Evolutionary conservation across 192 early-diverging fungal genomes (phyloP), one percentile per base, ranked within the genome.

Genomic region (Powellomyces hirtus): DNA sequence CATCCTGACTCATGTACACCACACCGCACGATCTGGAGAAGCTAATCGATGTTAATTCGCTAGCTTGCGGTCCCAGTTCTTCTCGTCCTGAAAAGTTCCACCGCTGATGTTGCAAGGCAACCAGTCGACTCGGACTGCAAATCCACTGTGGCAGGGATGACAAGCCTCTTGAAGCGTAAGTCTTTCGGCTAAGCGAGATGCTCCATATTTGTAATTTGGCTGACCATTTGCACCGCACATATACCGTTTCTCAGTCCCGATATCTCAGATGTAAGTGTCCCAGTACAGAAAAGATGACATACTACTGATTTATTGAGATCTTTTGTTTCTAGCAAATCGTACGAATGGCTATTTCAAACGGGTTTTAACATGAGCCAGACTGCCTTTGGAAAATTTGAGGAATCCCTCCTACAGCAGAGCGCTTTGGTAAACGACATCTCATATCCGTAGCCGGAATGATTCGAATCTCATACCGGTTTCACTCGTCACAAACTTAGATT

Each of bases 401-500:
- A 30, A 24, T 38, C 53, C 6, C 38, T 35, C 35, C 40, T 35
- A 46, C n/a, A 13, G 44, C 35, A 33, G 6, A 66, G 33, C 51
- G 10, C 11, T 11, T 18, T 66, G 64, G 64, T 66, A 52, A n/a
- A n/a, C n/a, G n/a, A n/a, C n/a, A n/a, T n/a, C n/a, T n/a, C n/a
- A n/a, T n/a, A n/a, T n/a, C n/a, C n/a, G n/a, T n/a, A n/a, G n/a
- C n/a, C n/a, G n/a, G n/a, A n/a, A n/a, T n/a, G n/a, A n/a, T n/a
- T n/a, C n/a, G n/a, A n/a, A n/a, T n/a, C n/a, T n/a, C n/a, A n/a
- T n/a, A n/a, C n/a, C n/a, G n/a, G n/a, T n/a, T n/a, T n/a, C n/a
- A n/a, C n/a, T n/a, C n/a, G n/a, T n/a, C n/a, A n/a, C n/a, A n/a
- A 29, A 56, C 60, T 10, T 57, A 68, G 66, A 44, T 68, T 27